phyloP scores from a whole-genome alignment of 2,329 filamentous ascomycete species.

The Xylariales sp. region DNA sequence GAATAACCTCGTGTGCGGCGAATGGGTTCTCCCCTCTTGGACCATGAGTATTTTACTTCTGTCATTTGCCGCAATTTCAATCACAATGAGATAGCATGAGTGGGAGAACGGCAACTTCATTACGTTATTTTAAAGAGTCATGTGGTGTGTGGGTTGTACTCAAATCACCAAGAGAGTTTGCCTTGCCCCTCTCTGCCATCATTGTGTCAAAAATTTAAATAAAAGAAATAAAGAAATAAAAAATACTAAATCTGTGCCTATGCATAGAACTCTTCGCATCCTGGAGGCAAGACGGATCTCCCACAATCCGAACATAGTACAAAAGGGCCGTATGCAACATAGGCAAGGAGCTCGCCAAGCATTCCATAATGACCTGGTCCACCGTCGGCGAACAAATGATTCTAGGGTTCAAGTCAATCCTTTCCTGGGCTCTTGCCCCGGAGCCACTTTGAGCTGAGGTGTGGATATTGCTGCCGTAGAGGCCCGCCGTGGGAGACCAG shows the following conservation, averaged over 20 bases:
- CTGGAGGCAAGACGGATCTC: slow-evolving; percentile 7
- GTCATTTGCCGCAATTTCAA: too few relatives aligned
- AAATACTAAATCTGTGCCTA: neutral
- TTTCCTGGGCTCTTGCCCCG: neutral
- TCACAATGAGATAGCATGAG: too few relatives aligned
- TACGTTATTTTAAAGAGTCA: too few relatives aligned
- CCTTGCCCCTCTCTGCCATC: too few relatives aligned
- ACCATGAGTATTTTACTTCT: too few relatives aligned
- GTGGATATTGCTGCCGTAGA: neutral
- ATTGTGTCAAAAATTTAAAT: neutral
- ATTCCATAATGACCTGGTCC: too few relatives aligned
- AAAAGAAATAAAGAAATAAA: neutral
- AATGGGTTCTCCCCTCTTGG: too few relatives aligned
- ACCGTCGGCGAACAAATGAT: neutral
- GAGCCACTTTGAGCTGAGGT: slow-evolving; percentile 1
- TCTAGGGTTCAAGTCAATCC: neutral
- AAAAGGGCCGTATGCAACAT: slow-evolving; percentile 4
- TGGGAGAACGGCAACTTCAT: too few relatives aligned
- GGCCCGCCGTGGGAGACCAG: neutral
- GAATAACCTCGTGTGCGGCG: too few relatives aligned
- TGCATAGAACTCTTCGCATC: neutral
- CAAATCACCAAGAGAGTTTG: too few relatives aligned
- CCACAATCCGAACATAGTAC: slow-evolving; percentile 9
- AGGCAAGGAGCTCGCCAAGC: too few relatives aligned
- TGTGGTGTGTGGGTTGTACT: too few relatives aligned